phyloP scores from a whole-genome alignment of 106 monocot genomes.

The Ottelia alismoides region DNA sequence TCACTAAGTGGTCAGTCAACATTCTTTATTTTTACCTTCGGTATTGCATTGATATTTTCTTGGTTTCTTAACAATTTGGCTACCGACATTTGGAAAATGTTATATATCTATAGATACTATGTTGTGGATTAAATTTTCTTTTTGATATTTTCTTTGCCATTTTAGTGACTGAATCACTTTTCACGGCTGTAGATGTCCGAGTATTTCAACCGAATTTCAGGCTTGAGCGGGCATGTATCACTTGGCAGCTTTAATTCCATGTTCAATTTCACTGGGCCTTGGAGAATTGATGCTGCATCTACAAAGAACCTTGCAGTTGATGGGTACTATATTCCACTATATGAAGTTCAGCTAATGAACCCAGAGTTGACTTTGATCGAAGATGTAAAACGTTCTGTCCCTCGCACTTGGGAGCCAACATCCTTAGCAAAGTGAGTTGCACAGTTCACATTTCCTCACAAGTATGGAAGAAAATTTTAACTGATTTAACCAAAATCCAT shows the following conservation, averaged over 20 bases:
- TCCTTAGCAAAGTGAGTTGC: slow-evolving; percentile 70
- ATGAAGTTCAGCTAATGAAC: slow-evolving; percentile 31
- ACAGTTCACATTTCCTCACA: too few species aligned
- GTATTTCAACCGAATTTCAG: slow-evolving; percentile 70
- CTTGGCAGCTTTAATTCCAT: slow-evolving; percentile 87
- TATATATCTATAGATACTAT: too few species aligned
- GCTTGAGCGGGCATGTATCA: slow-evolving; percentile 41
- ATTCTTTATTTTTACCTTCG: too few species aligned
- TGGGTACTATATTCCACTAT: slow-evolving; percentile 58
- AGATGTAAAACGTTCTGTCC: slow-evolving; percentile 53
- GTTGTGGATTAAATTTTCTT: too few species aligned
- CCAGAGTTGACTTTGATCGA: slow-evolving; percentile 31
- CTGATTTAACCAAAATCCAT: too few species aligned
- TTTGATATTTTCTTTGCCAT: too few species aligned
- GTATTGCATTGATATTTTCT: too few species aligned
- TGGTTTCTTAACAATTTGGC: too few species aligned
- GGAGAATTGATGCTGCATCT: slow-evolving; percentile 47
- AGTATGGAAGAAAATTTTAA: too few species aligned
- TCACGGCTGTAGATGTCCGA: slow-evolving; percentile 61
- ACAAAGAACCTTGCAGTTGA: slow-evolving; percentile 70
- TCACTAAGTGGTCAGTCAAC: too few species aligned
- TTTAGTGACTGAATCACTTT: too few species aligned
- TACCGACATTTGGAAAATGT: too few species aligned
- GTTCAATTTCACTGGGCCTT: slow-evolving; percentile 84
- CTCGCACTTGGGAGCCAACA: slow-evolving; percentile 68